Percentiles rank a stretch among this genome's conserved stretches.
These are phyloP conservation scores for Brassica rapa DNA, from an alignment of 345 rosid genomes.

Conservation along the genomic window DNA sequence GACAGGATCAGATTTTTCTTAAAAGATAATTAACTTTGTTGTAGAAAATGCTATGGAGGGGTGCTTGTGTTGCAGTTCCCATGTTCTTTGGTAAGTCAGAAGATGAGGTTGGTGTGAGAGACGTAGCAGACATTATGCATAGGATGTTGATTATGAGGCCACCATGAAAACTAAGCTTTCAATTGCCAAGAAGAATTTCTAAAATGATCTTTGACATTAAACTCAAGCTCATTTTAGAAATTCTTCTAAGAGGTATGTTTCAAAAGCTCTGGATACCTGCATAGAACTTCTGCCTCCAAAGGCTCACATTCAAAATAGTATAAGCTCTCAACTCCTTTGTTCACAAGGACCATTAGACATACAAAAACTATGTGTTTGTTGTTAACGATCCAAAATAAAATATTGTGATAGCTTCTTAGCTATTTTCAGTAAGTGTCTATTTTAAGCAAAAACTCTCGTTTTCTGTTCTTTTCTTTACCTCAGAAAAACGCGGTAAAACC, in stretches of 20 bases:
- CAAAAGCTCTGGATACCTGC: too few species aligned
- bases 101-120: slow-evolving; percentile 90
- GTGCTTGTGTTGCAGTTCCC: slow-evolving; percentile 93
- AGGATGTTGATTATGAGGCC: too few species aligned
- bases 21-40: not conserved
- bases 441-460: slow-evolving; percentile 21
- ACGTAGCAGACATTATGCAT: slow-evolving; percentile 3
- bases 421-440: not conserved
- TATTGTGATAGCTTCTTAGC: not conserved
- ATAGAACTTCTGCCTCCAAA: too few species aligned
- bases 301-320: not conserved
- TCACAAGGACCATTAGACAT: not conserved
- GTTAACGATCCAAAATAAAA: not conserved
- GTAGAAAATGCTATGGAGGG: slow-evolving; percentile 95
- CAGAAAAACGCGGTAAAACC: slow-evolving; percentile 26
- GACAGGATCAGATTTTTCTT: slow-evolving; percentile 13
- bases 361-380: not conserved
- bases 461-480: not conserved
- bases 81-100: slow-evolving; percentile 93
- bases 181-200: too few species aligned
- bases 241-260: too few species aligned
- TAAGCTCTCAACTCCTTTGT: not conserved
- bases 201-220: too few species aligned
- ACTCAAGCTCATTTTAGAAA: too few species aligned
- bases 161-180: too few species aligned